Conservation (phyloP, 23 red algal species). For the Gracilaria vermiculophylla region DNA sequence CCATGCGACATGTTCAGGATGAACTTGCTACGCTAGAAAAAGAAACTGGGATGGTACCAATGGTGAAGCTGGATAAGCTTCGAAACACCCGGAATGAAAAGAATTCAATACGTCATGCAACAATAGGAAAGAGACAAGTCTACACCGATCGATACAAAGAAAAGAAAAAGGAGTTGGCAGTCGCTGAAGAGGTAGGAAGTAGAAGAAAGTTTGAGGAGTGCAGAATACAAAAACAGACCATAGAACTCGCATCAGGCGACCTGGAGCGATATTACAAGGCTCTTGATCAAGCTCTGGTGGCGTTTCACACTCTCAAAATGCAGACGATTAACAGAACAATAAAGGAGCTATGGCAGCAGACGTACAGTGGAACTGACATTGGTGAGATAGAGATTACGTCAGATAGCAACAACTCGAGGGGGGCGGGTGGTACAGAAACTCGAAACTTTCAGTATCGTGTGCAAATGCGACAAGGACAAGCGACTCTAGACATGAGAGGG, state of each 20-base stretch:
- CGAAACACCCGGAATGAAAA: not conserved
- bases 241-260: constrained; percentile 75
- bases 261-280: constrained; percentile 83
- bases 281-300: constrained; percentile 94
- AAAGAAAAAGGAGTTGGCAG: constrained; percentile 51
- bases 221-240: constrained; percentile 63
- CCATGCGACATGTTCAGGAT: constrained; percentile 19
- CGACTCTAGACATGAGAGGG: constrained; percentile 93
- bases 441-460: constrained; percentile 95
- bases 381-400: constrained; percentile 98
- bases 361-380: constrained; percentile 92
- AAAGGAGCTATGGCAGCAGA: constrained; percentile 92
- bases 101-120: not conserved
- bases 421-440: constrained; percentile 4
- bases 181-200: constrained; percentile 44
- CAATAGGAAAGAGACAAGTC: constrained; percentile 36
- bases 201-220: constrained; percentile 61
- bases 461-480: constrained; percentile 92
- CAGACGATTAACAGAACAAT: constrained; percentile 87
- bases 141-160: constrained; percentile 31
- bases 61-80: constrained; percentile 19
- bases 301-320: constrained; percentile 97
- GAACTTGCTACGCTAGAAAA: constrained; percentile 33
- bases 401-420: constrained; percentile 53
- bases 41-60: constrained; percentile 21